Conservation (phyloP, 2,329 filamentous ascomycete genomes). For the Pseudogymnoascus sp. region DNA sequence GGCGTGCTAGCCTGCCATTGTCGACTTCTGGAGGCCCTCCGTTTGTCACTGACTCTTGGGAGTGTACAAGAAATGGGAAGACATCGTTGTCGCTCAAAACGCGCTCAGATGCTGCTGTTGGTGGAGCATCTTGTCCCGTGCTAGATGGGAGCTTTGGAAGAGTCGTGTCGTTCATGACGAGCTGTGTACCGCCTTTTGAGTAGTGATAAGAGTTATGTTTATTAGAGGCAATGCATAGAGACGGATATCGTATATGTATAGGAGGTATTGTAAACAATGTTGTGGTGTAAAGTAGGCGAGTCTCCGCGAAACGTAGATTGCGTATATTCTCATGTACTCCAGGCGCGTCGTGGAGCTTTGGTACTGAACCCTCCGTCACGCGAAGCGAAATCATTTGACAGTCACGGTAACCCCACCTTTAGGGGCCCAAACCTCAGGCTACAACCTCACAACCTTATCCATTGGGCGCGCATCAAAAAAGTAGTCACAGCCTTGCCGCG, state of each 20-base stretch:
- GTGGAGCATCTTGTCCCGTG: slow-evolving; percentile 15
- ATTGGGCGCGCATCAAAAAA: neutral
- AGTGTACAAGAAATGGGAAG: slow-evolving; percentile 19
- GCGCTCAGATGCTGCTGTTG: slow-evolving; percentile 16
- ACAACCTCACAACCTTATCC: slow-evolving; percentile 9
- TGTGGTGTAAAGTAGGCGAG: neutral
- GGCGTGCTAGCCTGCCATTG: slow-evolving; percentile 31
- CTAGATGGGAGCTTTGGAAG: slow-evolving; percentile 24
- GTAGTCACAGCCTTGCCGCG: neutral
- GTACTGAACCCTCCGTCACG: slow-evolving; percentile 5
- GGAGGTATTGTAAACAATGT: slow-evolving; percentile 4
- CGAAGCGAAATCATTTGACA: slow-evolving; percentile 9
- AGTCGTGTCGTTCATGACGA: slow-evolving; percentile 28
- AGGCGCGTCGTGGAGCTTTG: slow-evolving; percentile 9
- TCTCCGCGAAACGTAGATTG: slow-evolving; percentile 2
- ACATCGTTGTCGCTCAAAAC: slow-evolving; percentile 19
- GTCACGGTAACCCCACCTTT: slow-evolving; percentile 8
- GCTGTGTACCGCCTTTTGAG: neutral
- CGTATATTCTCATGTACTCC: slow-evolving; percentile 8
- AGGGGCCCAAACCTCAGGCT: slow-evolving; percentile 10
- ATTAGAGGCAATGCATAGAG: slow-evolving; percentile 9
- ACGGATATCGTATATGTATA: slow-evolving; percentile 3
- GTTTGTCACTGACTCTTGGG: slow-evolving; percentile 17
- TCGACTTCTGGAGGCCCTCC: slow-evolving; percentile 20
- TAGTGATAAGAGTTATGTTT: slow-evolving; percentile 2